Conservation (phyloP, 495 filamentous ascomycete genomes). For the Evansstolkia leycettana region DNA sequence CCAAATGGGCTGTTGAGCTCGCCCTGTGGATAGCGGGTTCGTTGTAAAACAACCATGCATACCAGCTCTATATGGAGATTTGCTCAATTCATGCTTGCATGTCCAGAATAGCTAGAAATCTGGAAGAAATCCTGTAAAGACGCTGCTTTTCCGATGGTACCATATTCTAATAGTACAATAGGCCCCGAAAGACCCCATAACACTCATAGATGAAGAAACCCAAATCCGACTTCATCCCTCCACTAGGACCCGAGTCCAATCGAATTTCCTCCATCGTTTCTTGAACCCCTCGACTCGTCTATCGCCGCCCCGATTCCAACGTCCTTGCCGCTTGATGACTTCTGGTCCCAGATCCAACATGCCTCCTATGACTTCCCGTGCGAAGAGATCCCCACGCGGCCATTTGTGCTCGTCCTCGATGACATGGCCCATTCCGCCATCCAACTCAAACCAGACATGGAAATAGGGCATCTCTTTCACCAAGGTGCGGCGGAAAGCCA, state of each 20-base stretch:
- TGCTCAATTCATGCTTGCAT: too few relatives aligned
- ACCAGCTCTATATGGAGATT: too few relatives aligned
- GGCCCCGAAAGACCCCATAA: too few relatives aligned
- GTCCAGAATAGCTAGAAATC: too few relatives aligned
- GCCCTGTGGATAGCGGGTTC: too few relatives aligned
- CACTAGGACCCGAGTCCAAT: conserved; percentile 81
- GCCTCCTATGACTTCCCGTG: conserved; percentile 80
- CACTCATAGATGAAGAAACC: too few relatives aligned
- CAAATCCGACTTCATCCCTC: conserved; percentile 38
- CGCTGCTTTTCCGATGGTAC: too few relatives aligned
- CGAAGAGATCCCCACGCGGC: conserved; percentile 91
- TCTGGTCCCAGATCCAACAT: conserved; percentile 81
- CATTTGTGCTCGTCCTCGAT: conserved; percentile 80
- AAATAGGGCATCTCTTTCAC: conserved; percentile 99
- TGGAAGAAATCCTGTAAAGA: too few relatives aligned
- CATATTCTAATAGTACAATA: too few relatives aligned
- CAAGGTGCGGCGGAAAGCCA: conserved; percentile 69
- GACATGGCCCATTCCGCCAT: conserved; percentile 86
- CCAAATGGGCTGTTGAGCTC: too few relatives aligned
- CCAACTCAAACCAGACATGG: conserved; percentile 89
- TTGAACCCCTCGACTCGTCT: conserved; percentile 65
- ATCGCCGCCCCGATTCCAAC: conserved; percentile 67
- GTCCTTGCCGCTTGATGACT: conserved; percentile 80
- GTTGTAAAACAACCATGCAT: too few relatives aligned
- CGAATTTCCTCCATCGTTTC: conserved; percentile 82